Evolutionary conservation across 2,329 filamentous ascomycete species (phyloP).

Genomic region (Alternaria rosae): DNA sequence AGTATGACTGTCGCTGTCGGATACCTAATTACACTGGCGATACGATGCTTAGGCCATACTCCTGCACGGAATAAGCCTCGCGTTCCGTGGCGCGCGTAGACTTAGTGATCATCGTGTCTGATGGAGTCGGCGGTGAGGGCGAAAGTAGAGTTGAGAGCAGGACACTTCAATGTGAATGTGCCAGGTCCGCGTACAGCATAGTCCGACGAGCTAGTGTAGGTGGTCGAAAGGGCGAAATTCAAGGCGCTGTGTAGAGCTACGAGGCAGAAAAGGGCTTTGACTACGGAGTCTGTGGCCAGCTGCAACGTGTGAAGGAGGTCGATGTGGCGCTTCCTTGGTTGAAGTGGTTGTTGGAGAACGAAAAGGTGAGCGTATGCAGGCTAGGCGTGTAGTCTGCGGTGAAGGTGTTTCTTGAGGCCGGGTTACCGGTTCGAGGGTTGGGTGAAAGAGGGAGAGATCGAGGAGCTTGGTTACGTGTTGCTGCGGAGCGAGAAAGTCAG

Average conservation of each 20-base stretch:
- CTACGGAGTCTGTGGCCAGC: background rate
- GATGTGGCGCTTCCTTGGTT: background rate
- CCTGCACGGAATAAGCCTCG: background rate
- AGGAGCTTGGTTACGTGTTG: conserved; percentile 19
- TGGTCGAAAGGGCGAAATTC: background rate
- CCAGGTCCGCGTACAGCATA: too few species aligned
- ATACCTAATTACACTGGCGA: conserved; percentile 69
- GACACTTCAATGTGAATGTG: too few species aligned
- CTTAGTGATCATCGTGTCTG: too few species aligned
- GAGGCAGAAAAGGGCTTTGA: background rate
- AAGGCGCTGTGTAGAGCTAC: background rate
- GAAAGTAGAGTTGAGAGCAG: too few species aligned
- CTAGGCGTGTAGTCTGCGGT: background rate
- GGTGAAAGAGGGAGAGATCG: background rate
- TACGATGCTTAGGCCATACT: conserved; percentile 55
- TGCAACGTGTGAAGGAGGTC: background rate
- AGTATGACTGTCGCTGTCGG: conserved; percentile 56
- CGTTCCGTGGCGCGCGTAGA: too few species aligned
- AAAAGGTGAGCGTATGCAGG: background rate
- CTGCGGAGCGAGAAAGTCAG: too few species aligned
- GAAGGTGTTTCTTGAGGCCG: background rate
- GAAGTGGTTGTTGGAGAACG: background rate
- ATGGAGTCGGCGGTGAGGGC: too few species aligned
- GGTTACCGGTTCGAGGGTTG: too few species aligned
- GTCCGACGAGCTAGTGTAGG: too few species aligned